A percentile compares a stretch with the other conserved stretches of the same genome.
phyloP scores from a whole-genome alignment of 306 rosid genomes.

The Citrullus amarus region DNA sequence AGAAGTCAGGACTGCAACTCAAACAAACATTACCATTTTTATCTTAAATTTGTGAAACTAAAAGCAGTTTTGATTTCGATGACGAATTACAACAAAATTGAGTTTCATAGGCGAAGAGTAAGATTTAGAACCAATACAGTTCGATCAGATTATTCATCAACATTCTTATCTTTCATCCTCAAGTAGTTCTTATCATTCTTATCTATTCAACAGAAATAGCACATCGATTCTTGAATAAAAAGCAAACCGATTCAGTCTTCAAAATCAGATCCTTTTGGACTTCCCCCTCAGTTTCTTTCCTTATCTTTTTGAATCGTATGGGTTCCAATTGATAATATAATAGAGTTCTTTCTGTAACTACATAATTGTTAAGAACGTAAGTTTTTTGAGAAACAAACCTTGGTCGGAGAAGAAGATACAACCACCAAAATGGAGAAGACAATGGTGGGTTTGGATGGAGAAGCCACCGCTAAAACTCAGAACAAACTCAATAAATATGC shows the following conservation, averaged over 20 bases:
- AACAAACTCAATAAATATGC: constrained; percentile 40
- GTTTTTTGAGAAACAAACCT: background rate
- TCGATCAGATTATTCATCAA: background rate
- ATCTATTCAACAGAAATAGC: background rate
- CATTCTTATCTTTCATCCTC: background rate
- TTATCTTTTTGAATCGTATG: background rate
- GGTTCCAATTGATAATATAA: background rate
- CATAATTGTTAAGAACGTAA: background rate
- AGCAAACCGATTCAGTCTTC: background rate
- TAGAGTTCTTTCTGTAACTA: too few relatives aligned
- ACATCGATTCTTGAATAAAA: background rate
- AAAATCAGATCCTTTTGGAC: background rate
- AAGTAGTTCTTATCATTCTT: background rate
- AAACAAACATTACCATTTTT: background rate
- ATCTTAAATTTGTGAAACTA: background rate
- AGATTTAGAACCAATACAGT: background rate
- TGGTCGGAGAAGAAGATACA: background rate
- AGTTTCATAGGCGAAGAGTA: background rate
- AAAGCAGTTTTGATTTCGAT: background rate
- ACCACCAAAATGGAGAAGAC: background rate
- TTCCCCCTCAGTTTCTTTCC: background rate
- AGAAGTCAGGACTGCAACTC: background rate
- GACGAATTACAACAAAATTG: background rate
- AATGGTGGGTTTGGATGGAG: constrained; percentile 9
- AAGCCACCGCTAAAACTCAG: background rate